Base-by-base conservation (phyloP, 2,329 filamentous ascomycete genomes). In the Pleoardoris graminearum region DNA sequence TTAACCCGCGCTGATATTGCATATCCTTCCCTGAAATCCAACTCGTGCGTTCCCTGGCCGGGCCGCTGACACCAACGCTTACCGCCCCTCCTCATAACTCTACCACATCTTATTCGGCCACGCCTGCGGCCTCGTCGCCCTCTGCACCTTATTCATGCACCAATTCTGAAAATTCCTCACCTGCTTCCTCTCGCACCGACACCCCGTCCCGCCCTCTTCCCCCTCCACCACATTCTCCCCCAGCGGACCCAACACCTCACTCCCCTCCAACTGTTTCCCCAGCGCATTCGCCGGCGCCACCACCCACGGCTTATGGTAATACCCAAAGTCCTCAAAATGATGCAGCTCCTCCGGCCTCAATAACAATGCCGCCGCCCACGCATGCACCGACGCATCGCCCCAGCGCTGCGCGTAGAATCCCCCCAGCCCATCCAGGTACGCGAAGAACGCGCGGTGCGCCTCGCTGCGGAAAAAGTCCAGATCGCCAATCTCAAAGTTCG, bases 241-340 rank as follows among this genome's bases (percentile, higher is more conserved):
- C 10, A 47, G 16, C 7, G 22, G 14, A 11, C 44, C 44, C n/a
- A 47, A 11, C 5, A 47, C 33, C 16, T 21, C 12, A n/a, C 19
- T 36, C 1, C 37, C 23, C 10, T 22, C 21, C 4, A 47, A 12
- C 22, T 47, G 44, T 10, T 29, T 29, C 2, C 33, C 44, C 3
- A 25, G n/a, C 5, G 44, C 44, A 21, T 47, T 47, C 14, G 44
- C 44, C 8, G 44, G 44, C 23, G 44, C 22, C 4, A 47, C 44
- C 11, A 37, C 17, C 44, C 44, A 47, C 33, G 44, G 44, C 11
- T 47, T 22, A 10, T 64, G 60, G 65, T 95, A 90, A 76, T 97
- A 97, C 46, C 93, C 93, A 64, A 97, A 96, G 70, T 97, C 93
- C 46, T 91, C 91, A 85, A 97, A 97, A 89, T 91, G 96, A 75